Evolutionary conservation across 2,329 filamentous ascomycete species (phyloP).

Genomic region (Orbilia javanica): DNA sequence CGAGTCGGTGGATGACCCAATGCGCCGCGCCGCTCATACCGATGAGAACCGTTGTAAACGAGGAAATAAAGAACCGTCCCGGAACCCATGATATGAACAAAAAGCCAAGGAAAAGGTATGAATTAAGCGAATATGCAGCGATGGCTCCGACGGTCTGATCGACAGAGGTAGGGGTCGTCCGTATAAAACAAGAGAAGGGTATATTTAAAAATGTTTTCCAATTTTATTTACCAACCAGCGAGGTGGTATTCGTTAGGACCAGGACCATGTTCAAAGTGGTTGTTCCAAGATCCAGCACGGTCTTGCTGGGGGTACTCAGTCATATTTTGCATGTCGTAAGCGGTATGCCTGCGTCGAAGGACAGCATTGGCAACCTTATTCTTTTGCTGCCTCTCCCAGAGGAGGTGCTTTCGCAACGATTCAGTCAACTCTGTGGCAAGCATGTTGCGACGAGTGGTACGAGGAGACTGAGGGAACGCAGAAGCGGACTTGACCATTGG

Average conservation of each 20-base stretch:
- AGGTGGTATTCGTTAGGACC: conserved; percentile 87
- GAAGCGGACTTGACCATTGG: conserved; percentile 82
- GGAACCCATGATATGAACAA: conserved; percentile 60
- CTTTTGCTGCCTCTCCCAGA: conserved; percentile 97
- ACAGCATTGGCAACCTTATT: conserved; percentile 88
- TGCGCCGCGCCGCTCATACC: conserved; percentile 57
- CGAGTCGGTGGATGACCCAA: conserved; percentile 45
- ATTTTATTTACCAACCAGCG: conserved; percentile 78
- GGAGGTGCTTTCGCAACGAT: conserved; percentile 87
- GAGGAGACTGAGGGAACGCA: conserved; percentile 81
- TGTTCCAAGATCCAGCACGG: conserved; percentile 82
- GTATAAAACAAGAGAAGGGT: conserved; percentile 45
- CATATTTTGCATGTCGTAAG: conserved; percentile 82
- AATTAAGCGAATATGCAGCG: conserved; percentile 51
- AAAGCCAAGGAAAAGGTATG: conserved; percentile 59
- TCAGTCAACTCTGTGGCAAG: conserved; percentile 93
- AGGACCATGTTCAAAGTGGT: conserved; percentile 79
- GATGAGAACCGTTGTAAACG: conserved; percentile 51
- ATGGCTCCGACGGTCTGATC: conserved; percentile 49
- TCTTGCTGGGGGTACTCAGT: conserved; percentile 79
- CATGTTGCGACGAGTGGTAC: conserved; percentile 95
- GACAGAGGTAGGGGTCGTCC: conserved; percentile 54
- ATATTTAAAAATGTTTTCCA: conserved; percentile 30
- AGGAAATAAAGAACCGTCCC: conserved; percentile 49
- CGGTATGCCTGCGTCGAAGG: conserved; percentile 88